These are phyloP conservation scores for Hymenoscyphus repandus DNA, from an alignment of 2,329 filamentous ascomycete genomes.

Conservation along the genomic window DNA sequence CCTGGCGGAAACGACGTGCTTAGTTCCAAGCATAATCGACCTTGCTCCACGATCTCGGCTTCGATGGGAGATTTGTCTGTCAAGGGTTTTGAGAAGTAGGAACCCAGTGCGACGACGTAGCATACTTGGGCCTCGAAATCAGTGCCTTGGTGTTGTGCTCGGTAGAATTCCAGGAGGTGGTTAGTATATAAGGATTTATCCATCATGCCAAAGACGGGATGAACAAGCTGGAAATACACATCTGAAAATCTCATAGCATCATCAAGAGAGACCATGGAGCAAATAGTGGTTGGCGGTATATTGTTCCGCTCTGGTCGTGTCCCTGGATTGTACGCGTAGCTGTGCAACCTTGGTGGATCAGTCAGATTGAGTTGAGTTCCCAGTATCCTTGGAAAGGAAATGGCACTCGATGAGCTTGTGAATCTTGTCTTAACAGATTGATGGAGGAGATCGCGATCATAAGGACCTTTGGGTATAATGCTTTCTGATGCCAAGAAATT, in stretches of 20 bases:
- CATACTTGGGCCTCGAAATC: slow-evolving; percentile 33
- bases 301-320: slow-evolving; percentile 28
- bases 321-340: slow-evolving; percentile 34
- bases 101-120: slow-evolving; percentile 31
- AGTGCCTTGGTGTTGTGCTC: slow-evolving; percentile 21
- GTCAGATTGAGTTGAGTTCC: slow-evolving; percentile 30
- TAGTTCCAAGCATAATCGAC: slow-evolving; percentile 21
- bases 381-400: slow-evolving; percentile 32
- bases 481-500: slow-evolving; percentile 23
- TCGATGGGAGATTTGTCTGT: slow-evolving; percentile 22
- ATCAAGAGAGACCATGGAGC: slow-evolving; percentile 24
- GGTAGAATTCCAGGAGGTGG: slow-evolving; percentile 30
- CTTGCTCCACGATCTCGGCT: slow-evolving; percentile 23
- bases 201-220: slow-evolving; percentile 32
- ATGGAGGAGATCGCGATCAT: slow-evolving; percentile 4
- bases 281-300: slow-evolving; percentile 18
- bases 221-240: slow-evolving; percentile 28
- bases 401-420: slow-evolving; percentile 28
- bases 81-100: slow-evolving; percentile 26
- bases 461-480: not conserved
- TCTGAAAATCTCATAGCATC: slow-evolving; percentile 27
- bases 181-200: slow-evolving; percentile 24
- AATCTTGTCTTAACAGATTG: slow-evolving; percentile 14
- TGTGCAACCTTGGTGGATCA: slow-evolving; percentile 33
- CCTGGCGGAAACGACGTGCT: slow-evolving; percentile 11